Evolutionary conservation across 129 eudicot genomes (phyloP).

Genomic region (Artemisia annua): DNA sequence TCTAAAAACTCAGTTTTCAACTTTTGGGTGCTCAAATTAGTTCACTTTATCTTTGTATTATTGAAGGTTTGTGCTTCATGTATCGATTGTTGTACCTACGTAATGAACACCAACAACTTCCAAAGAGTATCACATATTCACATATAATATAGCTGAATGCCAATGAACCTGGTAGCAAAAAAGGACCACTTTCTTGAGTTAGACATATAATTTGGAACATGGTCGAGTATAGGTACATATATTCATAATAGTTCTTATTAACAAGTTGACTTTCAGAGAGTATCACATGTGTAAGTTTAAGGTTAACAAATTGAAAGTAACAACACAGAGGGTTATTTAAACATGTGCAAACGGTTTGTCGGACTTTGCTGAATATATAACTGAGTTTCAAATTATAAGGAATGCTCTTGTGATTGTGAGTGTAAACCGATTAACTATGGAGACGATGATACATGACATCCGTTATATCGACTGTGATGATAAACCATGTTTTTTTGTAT

Average conservation of each 20-base stretch:
- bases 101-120: conserved; percentile 10
- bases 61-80: not conserved
- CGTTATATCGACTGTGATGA: too few species aligned
- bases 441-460: too few species aligned
- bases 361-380: too few species aligned
- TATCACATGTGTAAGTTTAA: not conserved
- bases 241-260: not conserved
- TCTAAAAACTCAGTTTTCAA: too few species aligned
- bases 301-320: not conserved
- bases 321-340: not conserved
- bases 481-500: too few species aligned
- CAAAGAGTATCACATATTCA: conserved; percentile 1
- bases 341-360: too few species aligned
- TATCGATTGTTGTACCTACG: not conserved
- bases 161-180: conserved; percentile 3
- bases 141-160: conserved; percentile 2
- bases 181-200: conserved; percentile 26
- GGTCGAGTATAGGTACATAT: conserved; percentile 1
- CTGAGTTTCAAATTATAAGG: too few species aligned
- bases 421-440: too few species aligned
- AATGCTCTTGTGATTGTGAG: too few species aligned
- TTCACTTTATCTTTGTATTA: too few species aligned
- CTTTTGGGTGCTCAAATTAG: too few species aligned
- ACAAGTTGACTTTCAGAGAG: too few species aligned
- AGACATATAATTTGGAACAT: conserved; percentile 19